These are phyloP conservation scores for Lathyrus oleraceus DNA, from an alignment of 306 rosid species.

Conservation along the genomic window DNA sequence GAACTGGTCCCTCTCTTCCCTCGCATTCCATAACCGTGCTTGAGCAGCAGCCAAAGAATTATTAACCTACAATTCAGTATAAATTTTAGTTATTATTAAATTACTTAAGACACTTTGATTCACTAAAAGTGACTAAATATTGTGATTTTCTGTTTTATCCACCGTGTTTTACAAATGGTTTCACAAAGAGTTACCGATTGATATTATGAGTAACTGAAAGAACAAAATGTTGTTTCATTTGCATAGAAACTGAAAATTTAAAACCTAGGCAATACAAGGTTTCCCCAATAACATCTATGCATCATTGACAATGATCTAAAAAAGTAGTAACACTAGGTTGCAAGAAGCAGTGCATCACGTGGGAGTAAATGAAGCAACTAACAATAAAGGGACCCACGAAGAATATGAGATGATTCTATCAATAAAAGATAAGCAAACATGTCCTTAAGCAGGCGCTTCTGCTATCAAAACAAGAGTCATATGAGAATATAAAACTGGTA, in stretches of 20 bases:
- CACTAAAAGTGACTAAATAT: neutral
- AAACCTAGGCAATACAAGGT: neutral
- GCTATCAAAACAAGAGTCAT: neutral
- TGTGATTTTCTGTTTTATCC: neutral
- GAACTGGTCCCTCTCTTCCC: conserved; percentile 97
- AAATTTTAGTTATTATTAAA: conserved; percentile 26
- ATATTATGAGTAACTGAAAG: conserved; percentile 7
- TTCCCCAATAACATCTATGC: conserved; percentile 3
- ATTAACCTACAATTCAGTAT: conserved; percentile 60
- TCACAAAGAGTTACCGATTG: conserved; percentile 18
- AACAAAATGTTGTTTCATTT: conserved; percentile 2
- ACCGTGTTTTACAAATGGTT: neutral
- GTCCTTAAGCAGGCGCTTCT: neutral
- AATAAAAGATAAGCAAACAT: conserved; percentile 1
- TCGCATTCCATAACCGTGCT: conserved; percentile 75
- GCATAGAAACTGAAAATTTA: conserved; percentile 2
- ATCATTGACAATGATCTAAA: conserved; percentile 2
- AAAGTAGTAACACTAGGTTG: neutral
- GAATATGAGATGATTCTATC: neutral
- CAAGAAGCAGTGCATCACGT: neutral
- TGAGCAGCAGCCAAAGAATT: conserved; percentile 85
- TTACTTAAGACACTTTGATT: conserved; percentile 9
- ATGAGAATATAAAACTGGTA: conserved; percentile 13
- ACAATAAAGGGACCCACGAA: conserved; percentile 1
- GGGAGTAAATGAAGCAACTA: conserved; percentile 29